phyloP scores from a whole-genome alignment of 2,329 filamentous ascomycete genomes.

The Clonostachys solani region DNA sequence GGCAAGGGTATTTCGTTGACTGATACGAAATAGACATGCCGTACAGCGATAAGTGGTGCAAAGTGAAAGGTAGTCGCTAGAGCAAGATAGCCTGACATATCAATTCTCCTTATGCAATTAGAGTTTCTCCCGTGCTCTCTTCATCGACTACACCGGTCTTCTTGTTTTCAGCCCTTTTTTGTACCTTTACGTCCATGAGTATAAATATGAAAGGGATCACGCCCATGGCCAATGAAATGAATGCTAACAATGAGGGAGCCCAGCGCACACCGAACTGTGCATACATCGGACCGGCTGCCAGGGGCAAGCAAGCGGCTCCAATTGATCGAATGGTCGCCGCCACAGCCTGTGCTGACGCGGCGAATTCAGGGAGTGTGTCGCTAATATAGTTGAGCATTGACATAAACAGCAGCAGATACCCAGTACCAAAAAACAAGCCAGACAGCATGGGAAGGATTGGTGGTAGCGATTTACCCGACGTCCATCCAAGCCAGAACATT shows the following conservation, averaged over 20 bases:
- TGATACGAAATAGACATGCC: too few relatives aligned
- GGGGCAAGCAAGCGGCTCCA: slow-evolving; percentile 21
- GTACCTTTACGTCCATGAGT: too few relatives aligned
- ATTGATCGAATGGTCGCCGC: slow-evolving; percentile 23
- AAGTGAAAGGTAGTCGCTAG: too few relatives aligned
- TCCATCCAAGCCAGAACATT: slow-evolving; percentile 59
- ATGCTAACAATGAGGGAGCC: slow-evolving; percentile 24
- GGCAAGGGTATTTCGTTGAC: too few relatives aligned
- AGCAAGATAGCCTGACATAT: too few relatives aligned
- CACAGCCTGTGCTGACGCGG: slow-evolving; percentile 26
- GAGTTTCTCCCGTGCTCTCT: too few relatives aligned
- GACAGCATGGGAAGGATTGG: slow-evolving; percentile 30
- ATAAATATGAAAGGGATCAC: slow-evolving; percentile 25
- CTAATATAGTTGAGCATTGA: slow-evolving; percentile 27
- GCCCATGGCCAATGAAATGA: slow-evolving; percentile 19
- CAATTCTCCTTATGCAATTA: too few relatives aligned
- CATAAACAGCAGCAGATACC: slow-evolving; percentile 25
- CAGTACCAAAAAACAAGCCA: slow-evolving; percentile 36
- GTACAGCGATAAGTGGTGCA: too few relatives aligned
- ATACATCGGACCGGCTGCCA: slow-evolving; percentile 24
- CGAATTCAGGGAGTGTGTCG: slow-evolving; percentile 21
- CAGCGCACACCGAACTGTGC: slow-evolving; percentile 21
- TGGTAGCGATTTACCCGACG: slow-evolving; percentile 30
- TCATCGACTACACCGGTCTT: too few relatives aligned
- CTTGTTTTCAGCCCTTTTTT: too few relatives aligned